Evolutionary conservation across 345 rosid genomes (phyloP).

Genomic region (Bretschneidera sinensis): DNA sequence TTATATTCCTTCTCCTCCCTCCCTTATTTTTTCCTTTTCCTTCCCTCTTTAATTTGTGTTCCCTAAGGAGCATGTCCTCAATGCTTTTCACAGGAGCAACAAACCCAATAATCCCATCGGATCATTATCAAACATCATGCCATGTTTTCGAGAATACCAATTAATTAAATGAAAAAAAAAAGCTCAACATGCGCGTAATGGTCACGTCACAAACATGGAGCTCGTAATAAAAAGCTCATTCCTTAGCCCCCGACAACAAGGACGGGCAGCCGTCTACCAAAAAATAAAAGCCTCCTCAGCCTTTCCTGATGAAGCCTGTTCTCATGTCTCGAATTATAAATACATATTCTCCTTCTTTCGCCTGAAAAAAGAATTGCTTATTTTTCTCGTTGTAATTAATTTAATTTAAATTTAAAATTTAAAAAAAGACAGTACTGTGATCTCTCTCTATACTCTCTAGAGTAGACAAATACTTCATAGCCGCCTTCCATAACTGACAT

Average conservation of each 20-base stretch:
- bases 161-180: not conserved
- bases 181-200: slow-evolving; percentile 7
- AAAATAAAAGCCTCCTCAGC: slow-evolving; percentile 3
- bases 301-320: too few relatives aligned
- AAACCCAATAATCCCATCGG: slow-evolving; percentile 1
- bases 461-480: slow-evolving; percentile 12
- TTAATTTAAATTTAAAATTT: too few relatives aligned
- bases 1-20: too few relatives aligned
- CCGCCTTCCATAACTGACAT: slow-evolving; percentile 28
- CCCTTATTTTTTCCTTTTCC: too few relatives aligned
- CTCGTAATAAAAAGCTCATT: slow-evolving; percentile 1
- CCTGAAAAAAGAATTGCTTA: slow-evolving; percentile 21
- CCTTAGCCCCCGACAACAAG: slow-evolving; percentile 23
- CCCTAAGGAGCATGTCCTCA: too few relatives aligned
- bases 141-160: not conserved
- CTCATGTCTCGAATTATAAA: too few relatives aligned
- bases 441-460: not conserved
- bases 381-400: too few relatives aligned
- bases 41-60: too few relatives aligned
- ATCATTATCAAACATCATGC: not conserved
- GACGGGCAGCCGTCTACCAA: slow-evolving; percentile 22
- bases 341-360: too few relatives aligned
- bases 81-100: too few relatives aligned
- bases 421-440: too few relatives aligned
- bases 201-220: not conserved